Evolutionary conservation across 176 grass and related monocot genomes (phyloP).

Genomic region (Oryza nivara): DNA sequence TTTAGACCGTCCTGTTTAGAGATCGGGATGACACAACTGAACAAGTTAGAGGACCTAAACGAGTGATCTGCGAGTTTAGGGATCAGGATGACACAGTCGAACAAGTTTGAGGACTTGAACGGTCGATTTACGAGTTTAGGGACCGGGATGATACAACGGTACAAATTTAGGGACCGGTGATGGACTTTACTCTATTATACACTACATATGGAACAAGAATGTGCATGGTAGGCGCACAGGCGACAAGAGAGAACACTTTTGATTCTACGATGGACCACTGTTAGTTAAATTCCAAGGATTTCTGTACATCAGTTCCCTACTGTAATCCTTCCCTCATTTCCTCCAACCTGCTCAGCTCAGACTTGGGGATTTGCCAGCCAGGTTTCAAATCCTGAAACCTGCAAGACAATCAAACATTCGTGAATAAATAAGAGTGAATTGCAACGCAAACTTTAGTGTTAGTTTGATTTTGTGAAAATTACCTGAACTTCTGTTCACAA

Average conservation of each 20-base stretch:
- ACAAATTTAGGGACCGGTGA: no score
- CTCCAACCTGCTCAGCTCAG: not conserved
- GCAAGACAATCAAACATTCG: not conserved
- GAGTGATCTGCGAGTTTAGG: no score
- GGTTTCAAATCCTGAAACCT: constrained; percentile 6
- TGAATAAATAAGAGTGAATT: not conserved
- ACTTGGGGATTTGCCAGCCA: not conserved
- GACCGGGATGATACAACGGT: no score
- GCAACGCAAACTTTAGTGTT: not conserved
- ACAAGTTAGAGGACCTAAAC: no score
- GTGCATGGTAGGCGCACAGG: not conserved
- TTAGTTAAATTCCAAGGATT: not conserved
- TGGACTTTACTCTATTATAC: no score
- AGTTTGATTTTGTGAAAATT: not conserved
- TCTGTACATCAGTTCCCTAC: not conserved
- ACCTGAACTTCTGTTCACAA: constrained; percentile 22
- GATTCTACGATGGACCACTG: not conserved
- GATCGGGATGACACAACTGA: no score
- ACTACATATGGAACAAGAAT: not conserved
- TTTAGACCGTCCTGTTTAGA: no score
- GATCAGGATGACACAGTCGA: no score
- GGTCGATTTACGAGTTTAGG: no score
- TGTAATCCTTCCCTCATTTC: not conserved
- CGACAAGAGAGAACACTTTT: not conserved
- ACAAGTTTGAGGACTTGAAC: no score